These are phyloP conservation scores for Rosa lucieae DNA, from an alignment of 306 rosid species.

Conservation along the genomic window DNA sequence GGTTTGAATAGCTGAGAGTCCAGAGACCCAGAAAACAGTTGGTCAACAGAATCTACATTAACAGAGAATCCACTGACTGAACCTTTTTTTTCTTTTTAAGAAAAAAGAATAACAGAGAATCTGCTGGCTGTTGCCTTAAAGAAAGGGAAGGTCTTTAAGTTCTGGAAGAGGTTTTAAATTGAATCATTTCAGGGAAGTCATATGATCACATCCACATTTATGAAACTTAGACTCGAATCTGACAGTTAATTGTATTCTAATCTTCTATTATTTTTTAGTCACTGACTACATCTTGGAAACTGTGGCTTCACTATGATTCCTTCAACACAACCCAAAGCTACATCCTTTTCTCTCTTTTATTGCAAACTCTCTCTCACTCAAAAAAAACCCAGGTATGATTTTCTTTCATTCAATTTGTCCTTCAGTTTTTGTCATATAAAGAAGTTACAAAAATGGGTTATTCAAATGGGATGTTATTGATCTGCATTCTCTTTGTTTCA, in stretches of 20 bases:
- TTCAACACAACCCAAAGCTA: constrained; percentile 8
- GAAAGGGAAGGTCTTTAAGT: constrained; percentile 5
- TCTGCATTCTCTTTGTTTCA: constrained; percentile 18
- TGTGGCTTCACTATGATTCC: constrained; percentile 17
- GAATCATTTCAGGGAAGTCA: constrained; percentile 7
- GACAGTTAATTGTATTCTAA: neutral
- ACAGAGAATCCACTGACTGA: constrained; percentile 13
- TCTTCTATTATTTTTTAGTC: constrained; percentile 6
- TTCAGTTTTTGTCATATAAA: neutral
- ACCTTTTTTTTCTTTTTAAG: neutral
- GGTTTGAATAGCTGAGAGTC: neutral
- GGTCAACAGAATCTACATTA: constrained; percentile 29
- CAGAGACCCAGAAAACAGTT: constrained; percentile 3
- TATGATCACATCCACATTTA: constrained; percentile 7
- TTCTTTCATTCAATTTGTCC: neutral
- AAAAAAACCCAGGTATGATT: constrained; percentile 15
- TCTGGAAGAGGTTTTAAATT: constrained; percentile 2
- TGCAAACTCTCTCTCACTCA: neutral
- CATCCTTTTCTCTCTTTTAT: neutral
- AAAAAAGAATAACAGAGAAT: neutral
- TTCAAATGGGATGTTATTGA: neutral
- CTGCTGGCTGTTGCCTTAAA: constrained; percentile 17
- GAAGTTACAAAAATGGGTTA: constrained; percentile 19
- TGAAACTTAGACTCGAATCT: constrained; percentile 22
- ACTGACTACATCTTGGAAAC: constrained; percentile 26